Base-by-base conservation (phyloP, 2,329 filamentous ascomycete species). In the Stachybotrys chartarum region DNA sequence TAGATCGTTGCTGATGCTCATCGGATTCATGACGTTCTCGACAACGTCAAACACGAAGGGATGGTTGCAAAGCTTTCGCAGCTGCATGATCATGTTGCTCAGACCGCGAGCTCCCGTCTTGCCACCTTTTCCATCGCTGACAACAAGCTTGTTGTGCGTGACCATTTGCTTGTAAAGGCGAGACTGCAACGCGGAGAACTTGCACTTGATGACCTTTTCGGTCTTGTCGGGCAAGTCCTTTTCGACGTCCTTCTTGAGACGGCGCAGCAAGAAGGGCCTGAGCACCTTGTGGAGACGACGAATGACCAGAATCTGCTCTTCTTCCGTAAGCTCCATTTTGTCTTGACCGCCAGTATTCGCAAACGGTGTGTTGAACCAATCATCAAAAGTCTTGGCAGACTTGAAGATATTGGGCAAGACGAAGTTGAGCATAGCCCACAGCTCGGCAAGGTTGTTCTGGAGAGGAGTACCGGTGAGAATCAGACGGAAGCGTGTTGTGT, bases 311-410 rank as follows among this genome's bases (percentile, higher is more conserved):
- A 99, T 84, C 70, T 96, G 91, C 74, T 99, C 94, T 94, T 99
- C 94, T 94, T 99, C 94, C 12, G 89, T 96, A 59, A 99, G 80
- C 68, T 97, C 93, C 90, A 99, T 99, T 79, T 94, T 96, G 73
- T 99, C 94, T 74, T 97, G 93, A 46, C 91, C 87, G 73, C 94
- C 94, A 6, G 94, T 99, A 70, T 99, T 99, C 63, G 94, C 94
- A 71, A 99, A 99, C 0, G 94, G 94, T 30, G 94, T 99, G 70
- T 97, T 99, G 84, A 99, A 99, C 94, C 94, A 99, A 72, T 99
- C 94, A 70, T 99, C 94, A 68, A 99, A 99, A 2, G 93, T 97
- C 70, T 94, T 97, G 59, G 93, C 91, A 2, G 94, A 97, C 72
- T 99, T 99, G 86, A 99, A 99, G 62, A 99, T 99, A 64, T 91